Evolutionary conservation across 352 stramenopile species (phyloP).

Genomic region (Globisporangium spinosum): DNA sequence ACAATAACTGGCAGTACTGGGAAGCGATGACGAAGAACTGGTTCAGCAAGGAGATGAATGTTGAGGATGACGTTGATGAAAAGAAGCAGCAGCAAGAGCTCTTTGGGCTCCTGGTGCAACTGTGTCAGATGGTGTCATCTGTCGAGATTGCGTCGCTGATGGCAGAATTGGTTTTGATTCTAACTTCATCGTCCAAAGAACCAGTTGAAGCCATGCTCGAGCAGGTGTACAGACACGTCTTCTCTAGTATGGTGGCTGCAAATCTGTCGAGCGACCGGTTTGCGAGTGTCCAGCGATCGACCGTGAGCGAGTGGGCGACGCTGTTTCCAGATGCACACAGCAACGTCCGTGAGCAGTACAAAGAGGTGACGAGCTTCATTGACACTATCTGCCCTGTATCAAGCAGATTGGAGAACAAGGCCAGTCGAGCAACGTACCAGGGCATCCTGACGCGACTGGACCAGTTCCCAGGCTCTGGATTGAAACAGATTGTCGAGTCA

Average conservation of each 20-base stretch:
- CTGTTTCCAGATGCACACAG: slow-evolving; percentile 12
- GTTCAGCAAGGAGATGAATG: slow-evolving; percentile 4
- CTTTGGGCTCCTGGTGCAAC: slow-evolving; percentile 2
- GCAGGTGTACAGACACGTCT: slow-evolving; percentile 4
- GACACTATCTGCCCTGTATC: not conserved
- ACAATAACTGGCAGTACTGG: slow-evolving; percentile 10
- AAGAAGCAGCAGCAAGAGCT: not conserved
- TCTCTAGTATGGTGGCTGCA: not conserved
- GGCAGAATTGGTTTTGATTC: slow-evolving; percentile 10
- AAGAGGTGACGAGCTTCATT: not conserved
- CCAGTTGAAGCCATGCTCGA: not conserved
- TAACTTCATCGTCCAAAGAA: not conserved
- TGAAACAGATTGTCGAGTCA: slow-evolving; percentile 27
- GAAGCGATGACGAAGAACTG: slow-evolving; percentile 13
- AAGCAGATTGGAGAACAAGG: not conserved
- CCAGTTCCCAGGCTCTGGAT: slow-evolving; percentile 28
- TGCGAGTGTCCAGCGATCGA: not conserved
- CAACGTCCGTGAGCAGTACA: not conserved
- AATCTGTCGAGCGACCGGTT: not conserved
- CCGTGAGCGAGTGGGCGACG: slow-evolving; percentile 9
- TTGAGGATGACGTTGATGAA: not conserved
- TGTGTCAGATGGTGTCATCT: slow-evolving; percentile 16
- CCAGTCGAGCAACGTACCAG: slow-evolving; percentile 15
- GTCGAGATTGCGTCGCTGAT: slow-evolving; percentile 18
- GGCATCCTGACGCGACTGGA: slow-evolving; percentile 25